phyloP scores from a whole-genome alignment of 2,329 filamentous ascomycete species.

The Fusarium graminum region DNA sequence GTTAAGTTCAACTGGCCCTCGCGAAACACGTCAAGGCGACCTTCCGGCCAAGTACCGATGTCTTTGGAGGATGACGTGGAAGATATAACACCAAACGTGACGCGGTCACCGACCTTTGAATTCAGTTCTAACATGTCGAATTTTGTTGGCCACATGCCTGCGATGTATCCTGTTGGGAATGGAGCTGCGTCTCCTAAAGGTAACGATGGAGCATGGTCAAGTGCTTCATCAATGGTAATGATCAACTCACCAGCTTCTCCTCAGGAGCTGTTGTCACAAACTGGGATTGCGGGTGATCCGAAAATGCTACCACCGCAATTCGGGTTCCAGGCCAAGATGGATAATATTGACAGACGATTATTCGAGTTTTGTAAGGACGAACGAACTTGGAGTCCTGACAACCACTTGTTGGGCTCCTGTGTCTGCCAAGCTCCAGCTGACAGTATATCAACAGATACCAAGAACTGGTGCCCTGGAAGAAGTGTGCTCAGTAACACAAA shows the following conservation, averaged over 20 bases:
- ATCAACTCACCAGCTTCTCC: constrained; percentile 19
- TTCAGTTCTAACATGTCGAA: constrained; percentile 24
- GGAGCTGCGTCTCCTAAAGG: constrained; percentile 21
- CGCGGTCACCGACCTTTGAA: constrained; percentile 9
- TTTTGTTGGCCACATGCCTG: constrained; percentile 22
- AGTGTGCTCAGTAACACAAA: constrained; percentile 56
- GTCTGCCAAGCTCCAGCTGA: constrained; percentile 8
- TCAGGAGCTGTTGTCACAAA: constrained; percentile 22
- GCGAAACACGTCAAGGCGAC: constrained; percentile 35
- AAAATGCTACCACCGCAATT: constrained; percentile 50
- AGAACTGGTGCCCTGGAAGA: constrained; percentile 58
- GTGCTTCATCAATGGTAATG: constrained; percentile 23
- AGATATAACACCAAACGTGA: constrained; percentile 31
- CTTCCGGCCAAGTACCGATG: constrained; percentile 18
- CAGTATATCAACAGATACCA: constrained; percentile 49
- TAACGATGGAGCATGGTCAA: constrained; percentile 22
- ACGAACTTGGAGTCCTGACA: neutral
- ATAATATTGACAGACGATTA: constrained; percentile 51
- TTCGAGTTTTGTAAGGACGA: constrained; percentile 54
- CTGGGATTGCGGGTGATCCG: constrained; percentile 37
- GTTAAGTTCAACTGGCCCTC: constrained; percentile 56
- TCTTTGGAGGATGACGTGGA: constrained; percentile 31
- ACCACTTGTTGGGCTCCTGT: neutral
- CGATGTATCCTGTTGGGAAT: constrained; percentile 5
- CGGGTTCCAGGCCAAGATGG: constrained; percentile 53